Base-by-base conservation (phyloP, 306 rosid species). In the Casuarina cunninghamiana region DNA sequence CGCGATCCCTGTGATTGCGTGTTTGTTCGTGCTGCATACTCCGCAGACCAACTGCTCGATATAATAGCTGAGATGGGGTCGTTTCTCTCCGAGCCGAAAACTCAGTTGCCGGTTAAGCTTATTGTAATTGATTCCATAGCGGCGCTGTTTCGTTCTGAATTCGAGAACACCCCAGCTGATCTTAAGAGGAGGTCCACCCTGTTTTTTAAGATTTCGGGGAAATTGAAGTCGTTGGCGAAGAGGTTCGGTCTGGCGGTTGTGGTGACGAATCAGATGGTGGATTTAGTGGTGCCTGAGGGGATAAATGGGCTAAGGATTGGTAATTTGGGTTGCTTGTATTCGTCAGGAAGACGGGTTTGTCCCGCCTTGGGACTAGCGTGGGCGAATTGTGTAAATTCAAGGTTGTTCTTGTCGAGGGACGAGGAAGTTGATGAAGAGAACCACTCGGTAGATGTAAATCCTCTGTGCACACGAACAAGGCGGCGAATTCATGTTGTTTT, bases 351-450 rank as follows among this genome's bases (percentile, higher is more conserved):
- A 74, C 77, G 87, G 69, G 94, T 94, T 35, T 86, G 91, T 63
- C 90, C 98, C 0, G 98, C 98, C 0, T 53, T 94, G 55, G 97
- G 98, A 53, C n/a, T 92, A 10, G 87, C 91, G 1, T 94, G 98
- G 98, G 87, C 98, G 0, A 85, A 89, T n/a, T 94, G 98, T 12
- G 91, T 92, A 58, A 94, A 92, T 76, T 84, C 98, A 17, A 92
- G 98, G 82, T 17, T 94, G 60, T 92, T 94, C 69, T 81, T 94
- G 77, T 87, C 92, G 3, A 85, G 88, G 67, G 69, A 86, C 50
- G 89, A 86, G 41, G 88, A 78, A 72, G 66, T 80, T 44, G 55
- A 77, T 43, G 84, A 72, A 72, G 86, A 75, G 12, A 73, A 32
- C 6, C 45, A 74, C 12, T 16, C 41, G 51, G 49, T 37, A 38